Evolutionary conservation across 2,329 filamentous ascomycete genomes (phyloP), one percentile per base, ranked within the genome.

Genomic region (Clonostachys solani): DNA sequence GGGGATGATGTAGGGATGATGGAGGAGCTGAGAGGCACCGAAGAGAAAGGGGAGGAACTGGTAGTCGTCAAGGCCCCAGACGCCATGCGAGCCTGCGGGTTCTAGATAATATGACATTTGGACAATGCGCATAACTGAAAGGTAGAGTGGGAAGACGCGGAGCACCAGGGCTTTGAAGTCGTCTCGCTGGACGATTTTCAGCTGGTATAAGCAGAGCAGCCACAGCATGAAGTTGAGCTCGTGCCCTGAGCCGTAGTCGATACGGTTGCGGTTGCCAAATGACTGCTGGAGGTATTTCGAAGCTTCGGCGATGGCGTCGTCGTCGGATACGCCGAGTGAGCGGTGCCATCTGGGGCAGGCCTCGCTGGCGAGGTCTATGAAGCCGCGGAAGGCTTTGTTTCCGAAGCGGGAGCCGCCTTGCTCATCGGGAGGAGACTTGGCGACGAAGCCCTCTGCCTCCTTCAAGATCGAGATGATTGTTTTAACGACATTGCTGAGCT

Each of bases 21-120:
- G 82, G 15, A 94, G 74, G 16, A 96, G 79, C 67, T 99, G 95
- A 19, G 91, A 86, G 35, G 94, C 91, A 17, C 94, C 94, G 53
- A 97, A 95, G 12, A 99, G 80, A 63, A 97, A 99, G 0, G 95
- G 94, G 2, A 96, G 73, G 68, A 99, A 99, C 56, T 95, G 92
- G 68, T 99, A 96, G 65, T 99, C 94, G 60, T 99, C 94, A 2
- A 99, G 74, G 16, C 94, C 94, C 94, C 94, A 99, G 19, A 99
- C 94, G 38, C 94, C 94, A 64, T 99, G 94, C 1, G 92, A 96
- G 13, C 94, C 94, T 1, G 94, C 94, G 3, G 94, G 94, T 61
- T 99, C 94, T 44, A 99, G 84, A 61, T 99, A 99, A 69, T 99
- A 99, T 4, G 90, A 89, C 52, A 83, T 84, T 66, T 99, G 94